These are phyloP conservation scores for Apiospora kogelbergensis DNA, from an alignment of 2,329 filamentous ascomycete genomes.

Conservation along the genomic window DNA sequence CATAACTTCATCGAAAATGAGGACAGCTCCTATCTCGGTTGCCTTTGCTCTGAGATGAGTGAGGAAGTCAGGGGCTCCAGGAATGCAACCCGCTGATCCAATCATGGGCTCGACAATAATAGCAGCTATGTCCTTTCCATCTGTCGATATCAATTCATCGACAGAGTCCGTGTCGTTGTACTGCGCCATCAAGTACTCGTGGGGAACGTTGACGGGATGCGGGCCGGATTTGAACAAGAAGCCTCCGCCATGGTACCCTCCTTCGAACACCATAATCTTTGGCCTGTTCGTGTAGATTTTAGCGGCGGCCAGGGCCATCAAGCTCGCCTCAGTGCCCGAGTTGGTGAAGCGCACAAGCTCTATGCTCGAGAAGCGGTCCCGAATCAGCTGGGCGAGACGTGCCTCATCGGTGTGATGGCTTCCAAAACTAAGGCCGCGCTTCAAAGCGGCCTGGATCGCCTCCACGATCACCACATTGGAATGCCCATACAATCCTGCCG, in stretches of 20 bases:
- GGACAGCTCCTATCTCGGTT: slow-evolving; percentile 48
- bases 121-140: slow-evolving; percentile 51
- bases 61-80: slow-evolving; percentile 52
- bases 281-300: slow-evolving; percentile 43
- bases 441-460: slow-evolving; percentile 46
- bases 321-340: slow-evolving; percentile 65
- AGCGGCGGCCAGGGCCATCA: slow-evolving; percentile 57
- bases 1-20: slow-evolving; percentile 74
- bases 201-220: not conserved
- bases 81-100: slow-evolving; percentile 59
- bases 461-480: slow-evolving; percentile 54
- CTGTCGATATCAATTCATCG: slow-evolving; percentile 38
- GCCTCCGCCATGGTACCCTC: slow-evolving; percentile 55
- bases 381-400: slow-evolving; percentile 51
- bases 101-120: slow-evolving; percentile 69
- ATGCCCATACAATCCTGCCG: slow-evolving; percentile 66
- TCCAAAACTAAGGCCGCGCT: slow-evolving; percentile 55
- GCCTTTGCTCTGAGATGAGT: slow-evolving; percentile 48
- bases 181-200: slow-evolving; percentile 40
- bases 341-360: slow-evolving; percentile 63
- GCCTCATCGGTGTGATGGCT: slow-evolving; percentile 52
- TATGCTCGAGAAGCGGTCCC: slow-evolving; percentile 48
- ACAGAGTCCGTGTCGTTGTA: slow-evolving; percentile 61
- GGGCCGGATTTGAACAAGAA: slow-evolving; percentile 45
- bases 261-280: slow-evolving; percentile 50